These are phyloP conservation scores for Suillus plorans DNA, from an alignment of 768 basidiomycete genomes.

Conservation along the genomic window DNA sequence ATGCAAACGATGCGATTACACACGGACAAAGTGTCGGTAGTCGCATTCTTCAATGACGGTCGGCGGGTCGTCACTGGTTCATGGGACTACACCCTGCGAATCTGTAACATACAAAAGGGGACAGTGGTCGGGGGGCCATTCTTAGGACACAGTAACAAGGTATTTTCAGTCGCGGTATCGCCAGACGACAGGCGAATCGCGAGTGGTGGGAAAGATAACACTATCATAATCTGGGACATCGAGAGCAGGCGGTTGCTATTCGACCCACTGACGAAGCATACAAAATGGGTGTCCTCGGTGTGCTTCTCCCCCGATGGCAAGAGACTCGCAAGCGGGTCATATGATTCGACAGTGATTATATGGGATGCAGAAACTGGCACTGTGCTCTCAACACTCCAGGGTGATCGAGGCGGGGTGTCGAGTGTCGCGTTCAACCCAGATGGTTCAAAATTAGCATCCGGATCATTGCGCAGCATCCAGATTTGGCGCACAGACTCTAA, in stretches of 20 bases:
- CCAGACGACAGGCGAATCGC: background rate
- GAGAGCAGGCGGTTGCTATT: background rate
- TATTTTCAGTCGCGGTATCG: background rate
- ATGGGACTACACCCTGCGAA: background rate
- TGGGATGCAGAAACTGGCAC: background rate
- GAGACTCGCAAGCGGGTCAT: background rate
- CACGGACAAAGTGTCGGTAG: background rate
- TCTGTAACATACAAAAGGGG: background rate
- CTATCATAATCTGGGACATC: background rate
- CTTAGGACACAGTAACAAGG: background rate
- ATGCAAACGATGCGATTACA: background rate
- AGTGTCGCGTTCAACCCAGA: background rate
- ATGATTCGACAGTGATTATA: background rate
- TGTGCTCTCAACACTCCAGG: background rate
- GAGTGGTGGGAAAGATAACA: background rate
- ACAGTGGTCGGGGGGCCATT: background rate
- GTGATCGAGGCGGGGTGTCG: background rate
- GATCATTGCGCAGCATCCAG: background rate
- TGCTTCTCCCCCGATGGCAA: background rate
- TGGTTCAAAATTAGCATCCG: background rate
- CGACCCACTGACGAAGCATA: background rate
- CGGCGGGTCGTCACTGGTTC: background rate
- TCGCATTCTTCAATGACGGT: background rate
- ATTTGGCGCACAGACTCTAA: background rate
- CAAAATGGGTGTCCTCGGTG: background rate